Percentiles rank a stretch among this genome's conserved stretches.
Conservation (phyloP, 73 alveolate genomes). For the Paramecium octaurelia region DNA sequence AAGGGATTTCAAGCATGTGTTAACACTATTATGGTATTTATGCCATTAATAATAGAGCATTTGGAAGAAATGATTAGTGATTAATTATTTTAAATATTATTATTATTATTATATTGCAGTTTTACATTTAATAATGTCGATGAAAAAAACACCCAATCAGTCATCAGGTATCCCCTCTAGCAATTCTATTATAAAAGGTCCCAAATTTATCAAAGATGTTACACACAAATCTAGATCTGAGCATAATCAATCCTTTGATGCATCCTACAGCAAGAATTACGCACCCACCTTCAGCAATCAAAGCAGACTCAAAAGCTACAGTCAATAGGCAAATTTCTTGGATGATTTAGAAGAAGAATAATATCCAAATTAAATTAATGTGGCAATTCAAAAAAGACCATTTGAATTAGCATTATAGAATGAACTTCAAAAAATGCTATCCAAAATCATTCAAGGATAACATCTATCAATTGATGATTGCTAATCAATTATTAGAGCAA, state of each 20-base stretch:
- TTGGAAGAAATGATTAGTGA: neutral
- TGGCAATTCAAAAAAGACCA: neutral
- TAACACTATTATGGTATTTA: neutral
- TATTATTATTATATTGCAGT: neutral
- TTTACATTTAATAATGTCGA: constrained; percentile 20
- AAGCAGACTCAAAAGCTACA: constrained; percentile 4
- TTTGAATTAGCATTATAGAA: neutral
- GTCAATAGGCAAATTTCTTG: constrained; percentile 24
- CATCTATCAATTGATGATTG: constrained; percentile 1
- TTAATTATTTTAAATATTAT: neutral
- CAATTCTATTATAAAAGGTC: neutral
- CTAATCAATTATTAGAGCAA: neutral
- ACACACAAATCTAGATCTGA: constrained; percentile 3
- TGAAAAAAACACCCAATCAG: constrained; percentile 33
- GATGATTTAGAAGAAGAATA: constrained; percentile 51
- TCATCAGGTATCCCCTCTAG: neutral
- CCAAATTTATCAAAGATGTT: constrained; percentile 29
- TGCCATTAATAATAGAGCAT: neutral
- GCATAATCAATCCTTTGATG: constrained; percentile 39
- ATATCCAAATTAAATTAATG: constrained; percentile 33
- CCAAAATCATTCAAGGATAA: neutral
- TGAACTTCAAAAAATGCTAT: constrained; percentile 40
- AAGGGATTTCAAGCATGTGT: neutral
- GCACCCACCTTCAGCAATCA: constrained; percentile 17
- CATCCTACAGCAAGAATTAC: constrained; percentile 9